Base-by-base conservation (phyloP, 2,329 filamentous ascomycete species). In the Talaromyces rugulosus region DNA sequence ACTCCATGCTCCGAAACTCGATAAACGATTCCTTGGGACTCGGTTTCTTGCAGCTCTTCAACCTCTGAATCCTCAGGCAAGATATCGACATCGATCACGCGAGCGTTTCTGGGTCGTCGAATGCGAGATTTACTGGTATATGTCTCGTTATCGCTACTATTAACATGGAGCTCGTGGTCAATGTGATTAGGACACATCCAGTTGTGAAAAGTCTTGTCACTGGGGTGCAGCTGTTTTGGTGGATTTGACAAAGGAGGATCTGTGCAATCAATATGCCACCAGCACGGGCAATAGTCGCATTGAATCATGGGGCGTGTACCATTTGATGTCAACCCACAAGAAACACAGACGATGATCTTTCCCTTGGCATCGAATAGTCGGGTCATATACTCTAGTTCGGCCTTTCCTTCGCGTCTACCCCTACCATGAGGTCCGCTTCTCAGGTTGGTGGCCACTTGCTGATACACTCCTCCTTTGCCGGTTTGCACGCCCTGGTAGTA, bases 231-330 rank as follows among this genome's bases (percentile, higher is more conserved):
- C 62, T 80, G 78, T 59, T 87, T 83, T 11, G 93, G 93, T 44
- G 92, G 90, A 60, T 90, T 87, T 36, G 92, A 87, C 71, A 93
- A 79, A 36, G 94, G 93, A 31, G 92, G 91, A 71, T 96, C 88
- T 16, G 96, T 80, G 76, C 95, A 99, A 75, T 98, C 94, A 58
- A 96, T 81, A 78, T 99, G 95, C 90, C 93, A 99, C 71, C 88
- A 84, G 36, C 91, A 83, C 12, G 85, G 82, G 76, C 94, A 99
- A 70, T 84, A 86, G 75, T 92, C 92, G 79, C 94, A 99, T 53
- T 89, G 87, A 67, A 97, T 89, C 69, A 98, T 92, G 67, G 89
- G 85, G 30, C 89, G 86, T 68, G 83, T 83, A 65, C 79, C 78
- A 59, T 84, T 80, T 53, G 88, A 85, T 31, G 88, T 83, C 69